Evolutionary conservation across 495 filamentous ascomycete genomes (phyloP).

Genomic region (Entonaema liquescens): DNA sequence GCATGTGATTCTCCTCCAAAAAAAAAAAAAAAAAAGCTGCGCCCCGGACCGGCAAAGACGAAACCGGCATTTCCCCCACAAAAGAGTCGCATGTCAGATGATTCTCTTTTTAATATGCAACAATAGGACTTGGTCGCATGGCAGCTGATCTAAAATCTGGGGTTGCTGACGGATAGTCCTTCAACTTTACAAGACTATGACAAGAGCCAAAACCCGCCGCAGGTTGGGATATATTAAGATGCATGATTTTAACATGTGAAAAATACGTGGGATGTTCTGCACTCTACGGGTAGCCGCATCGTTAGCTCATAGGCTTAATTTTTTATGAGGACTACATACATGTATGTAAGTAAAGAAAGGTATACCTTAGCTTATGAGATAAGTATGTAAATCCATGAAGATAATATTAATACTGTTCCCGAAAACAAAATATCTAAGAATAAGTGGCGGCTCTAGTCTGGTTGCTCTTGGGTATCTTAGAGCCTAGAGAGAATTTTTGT

Average conservation of each 20-base stretch:
- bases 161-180: conserved; percentile 10
- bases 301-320: background rate
- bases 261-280: conserved; percentile 14
- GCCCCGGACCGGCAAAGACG: conserved; percentile 28
- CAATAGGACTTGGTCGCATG: conserved; percentile 7
- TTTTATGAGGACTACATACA: background rate
- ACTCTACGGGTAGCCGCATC: conserved; percentile 3
- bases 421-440: background rate
- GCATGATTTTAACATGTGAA: conserved; percentile 33
- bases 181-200: background rate
- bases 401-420: background rate
- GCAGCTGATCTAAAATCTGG: conserved; percentile 30
- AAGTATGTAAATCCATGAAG: background rate
- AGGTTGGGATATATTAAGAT: background rate
- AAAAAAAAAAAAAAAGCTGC: too few relatives aligned
- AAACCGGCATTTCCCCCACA: conserved; percentile 37
- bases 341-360: background rate
- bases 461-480: background rate
- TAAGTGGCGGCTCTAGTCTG: background rate
- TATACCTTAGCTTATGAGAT: background rate
- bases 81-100: conserved; percentile 40
- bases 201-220: background rate
- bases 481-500: background rate
- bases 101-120: conserved; percentile 19
- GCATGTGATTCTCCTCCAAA: conserved; percentile 30